Percentiles rank a stretch among this genome's conserved stretches.
Conservation (phyloP, 805 yeast genomes). For the Hanseniaspora clermontiae region DNA sequence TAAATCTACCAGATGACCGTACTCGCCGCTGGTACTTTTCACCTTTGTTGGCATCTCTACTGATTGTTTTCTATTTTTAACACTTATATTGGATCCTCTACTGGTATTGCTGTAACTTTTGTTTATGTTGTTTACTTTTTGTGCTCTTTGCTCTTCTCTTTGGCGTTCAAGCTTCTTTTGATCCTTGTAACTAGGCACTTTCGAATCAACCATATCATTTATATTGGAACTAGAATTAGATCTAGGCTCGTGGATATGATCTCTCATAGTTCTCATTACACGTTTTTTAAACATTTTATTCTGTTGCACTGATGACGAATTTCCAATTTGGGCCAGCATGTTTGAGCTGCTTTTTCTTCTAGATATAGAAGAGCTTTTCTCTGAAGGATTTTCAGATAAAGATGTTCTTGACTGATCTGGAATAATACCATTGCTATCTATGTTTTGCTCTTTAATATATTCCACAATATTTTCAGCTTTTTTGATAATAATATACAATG, state of each 20-base stretch:
- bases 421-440: background rate
- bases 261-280: conserved; percentile 10
- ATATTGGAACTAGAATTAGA: background rate
- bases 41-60: background rate
- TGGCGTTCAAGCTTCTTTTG: background rate
- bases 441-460: background rate
- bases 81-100: background rate
- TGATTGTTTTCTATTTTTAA: background rate
- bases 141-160: conserved; percentile 6
- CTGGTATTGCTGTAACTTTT: conserved; percentile 2
- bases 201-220: background rate
- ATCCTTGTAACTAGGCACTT: background rate
- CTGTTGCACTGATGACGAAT: background rate
- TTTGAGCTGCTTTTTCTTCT: background rate
- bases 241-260: conserved; percentile 1
- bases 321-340: background rate
- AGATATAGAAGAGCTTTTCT: background rate
- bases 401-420: background rate
- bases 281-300: conserved; percentile 12
- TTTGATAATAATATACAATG: conserved; percentile 13
- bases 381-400: background rate
- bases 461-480: conserved; percentile 5
- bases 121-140: background rate
- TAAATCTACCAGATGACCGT: background rate
- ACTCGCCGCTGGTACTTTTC: background rate